phyloP scores from a whole-genome alignment of 2,329 filamentous ascomycete species.

The Diplodia sapinea region DNA sequence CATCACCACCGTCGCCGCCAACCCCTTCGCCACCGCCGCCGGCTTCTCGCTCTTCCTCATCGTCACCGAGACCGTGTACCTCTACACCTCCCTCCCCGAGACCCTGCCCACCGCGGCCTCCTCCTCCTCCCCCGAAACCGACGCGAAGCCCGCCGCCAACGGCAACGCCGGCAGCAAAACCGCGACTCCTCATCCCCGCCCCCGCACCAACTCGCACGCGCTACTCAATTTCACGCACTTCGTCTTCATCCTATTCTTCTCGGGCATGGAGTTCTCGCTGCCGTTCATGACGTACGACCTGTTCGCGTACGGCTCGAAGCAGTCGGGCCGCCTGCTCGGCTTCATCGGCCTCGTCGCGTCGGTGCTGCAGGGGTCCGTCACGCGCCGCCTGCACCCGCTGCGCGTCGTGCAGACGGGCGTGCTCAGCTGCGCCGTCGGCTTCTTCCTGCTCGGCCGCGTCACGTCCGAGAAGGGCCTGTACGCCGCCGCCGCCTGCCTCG shows the following conservation, averaged over 20 bases:
- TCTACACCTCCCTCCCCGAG: slow-evolving; percentile 85
- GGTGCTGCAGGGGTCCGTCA: slow-evolving; percentile 90
- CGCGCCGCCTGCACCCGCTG: slow-evolving; percentile 81
- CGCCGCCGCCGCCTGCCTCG: slow-evolving; percentile 79
- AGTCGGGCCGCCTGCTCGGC: slow-evolving; percentile 85
- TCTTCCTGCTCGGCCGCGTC: slow-evolving; percentile 77
- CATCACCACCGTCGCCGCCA: slow-evolving; percentile 77
- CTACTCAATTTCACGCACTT: slow-evolving; percentile 87
- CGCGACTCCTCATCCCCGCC: slow-evolving; percentile 33
- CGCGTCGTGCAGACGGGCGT: slow-evolving; percentile 81
- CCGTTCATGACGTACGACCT: slow-evolving; percentile 98
- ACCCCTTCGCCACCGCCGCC: slow-evolving; percentile 92
- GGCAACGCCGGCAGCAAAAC: slow-evolving; percentile 3
- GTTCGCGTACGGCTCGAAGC: slow-evolving; percentile 78
- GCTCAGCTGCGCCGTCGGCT: slow-evolving; percentile 75
- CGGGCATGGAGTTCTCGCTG: slow-evolving; percentile 95
- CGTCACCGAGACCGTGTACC: slow-evolving; percentile 82
- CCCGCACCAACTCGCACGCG: slow-evolving; percentile 79
- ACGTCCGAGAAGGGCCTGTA: slow-evolving; percentile 75
- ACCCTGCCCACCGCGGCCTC: slow-evolving; percentile 69
- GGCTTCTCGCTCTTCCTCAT: slow-evolving; percentile 86
- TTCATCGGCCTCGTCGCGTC: slow-evolving; percentile 91
- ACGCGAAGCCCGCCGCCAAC: slow-evolving; percentile 37
- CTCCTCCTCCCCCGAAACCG: slow-evolving; percentile 34
- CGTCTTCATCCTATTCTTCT: slow-evolving; percentile 93